These are phyloP conservation scores for Vicia faba DNA, from an alignment of 306 rosid genomes.

Conservation along the genomic window DNA sequence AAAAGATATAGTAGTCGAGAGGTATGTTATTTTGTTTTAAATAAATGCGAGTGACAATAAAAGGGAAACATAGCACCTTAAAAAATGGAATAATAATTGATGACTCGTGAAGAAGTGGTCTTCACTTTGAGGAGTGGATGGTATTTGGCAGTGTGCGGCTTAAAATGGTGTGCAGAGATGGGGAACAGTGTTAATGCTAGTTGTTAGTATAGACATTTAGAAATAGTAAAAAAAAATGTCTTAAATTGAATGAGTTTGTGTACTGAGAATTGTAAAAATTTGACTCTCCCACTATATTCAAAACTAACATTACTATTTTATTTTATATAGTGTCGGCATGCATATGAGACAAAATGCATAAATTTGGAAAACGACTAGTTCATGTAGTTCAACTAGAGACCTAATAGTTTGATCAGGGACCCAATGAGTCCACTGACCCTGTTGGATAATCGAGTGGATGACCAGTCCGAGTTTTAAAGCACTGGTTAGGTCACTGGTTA, in stretches of 20 bases:
- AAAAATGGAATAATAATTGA: background rate
- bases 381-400: no score
- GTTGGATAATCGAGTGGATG: background rate
- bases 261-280: background rate
- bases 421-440: background rate
- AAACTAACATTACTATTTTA: no score
- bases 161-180: background rate
- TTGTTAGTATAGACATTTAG: background rate
- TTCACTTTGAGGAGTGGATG: background rate
- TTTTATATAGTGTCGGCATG: no score
- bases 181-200: background rate
- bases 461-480: background rate
- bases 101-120: background rate
- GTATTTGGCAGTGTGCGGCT: background rate
- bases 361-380: no score
- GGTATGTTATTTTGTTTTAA: background rate
- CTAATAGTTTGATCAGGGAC: background rate
- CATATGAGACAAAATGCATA: no score
- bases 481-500: background rate
- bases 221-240: background rate
- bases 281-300: no score
- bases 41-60: background rate
- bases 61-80: background rate
- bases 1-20: background rate
- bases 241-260: background rate